Evolutionary conservation across 345 rosid genomes (phyloP), one percentile per base, ranked within the genome.

Genomic region (Eucalyptus marginata): DNA sequence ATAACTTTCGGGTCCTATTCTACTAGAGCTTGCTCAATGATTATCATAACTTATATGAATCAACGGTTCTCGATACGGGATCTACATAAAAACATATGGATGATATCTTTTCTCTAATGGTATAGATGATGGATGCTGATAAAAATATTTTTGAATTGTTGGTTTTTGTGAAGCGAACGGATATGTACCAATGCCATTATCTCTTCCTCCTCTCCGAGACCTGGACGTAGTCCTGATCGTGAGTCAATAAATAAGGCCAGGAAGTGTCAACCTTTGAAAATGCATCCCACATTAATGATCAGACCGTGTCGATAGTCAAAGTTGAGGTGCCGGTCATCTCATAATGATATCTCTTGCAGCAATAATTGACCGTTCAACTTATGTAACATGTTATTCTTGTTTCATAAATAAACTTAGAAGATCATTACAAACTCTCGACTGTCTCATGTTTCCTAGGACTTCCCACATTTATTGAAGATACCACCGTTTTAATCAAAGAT

Each of bases 1-100:
- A 7, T 18, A 22, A 18, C 4, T 20, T 71, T 71, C 1, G 46
- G 1, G 46, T 2, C 4, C 1, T 71, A 22, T 2, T 13, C 2
- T 18, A 43, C 18, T 10, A 71, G 44, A 71, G 13, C 13, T 4
- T 4, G 24, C 22, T 10, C 13, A 33, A 68, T 68, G 8, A 71
- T 71, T 7, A 17, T 33, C 13, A 71, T 64, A 18, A 15, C 25
- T 18, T 0, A 33, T 71, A 17, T 71, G 25, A 36, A 33, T 71
- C 22, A 11, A 10, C 0, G 4, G 6, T 71, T 71, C 76, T n/a
- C 1, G 10, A 64, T n/a, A 15, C 3, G 2, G 7, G 44, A 6
- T 71, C 13, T 17, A 68, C 3, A 9, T 18, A 16, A 17, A 68
- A 18, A 31, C 2, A 33, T 17, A 33, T 68, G 24, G 24, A 71